Conservation (phyloP, 768 basidiomycete genomes). For the Dictyophora rubrovolvata region DNA sequence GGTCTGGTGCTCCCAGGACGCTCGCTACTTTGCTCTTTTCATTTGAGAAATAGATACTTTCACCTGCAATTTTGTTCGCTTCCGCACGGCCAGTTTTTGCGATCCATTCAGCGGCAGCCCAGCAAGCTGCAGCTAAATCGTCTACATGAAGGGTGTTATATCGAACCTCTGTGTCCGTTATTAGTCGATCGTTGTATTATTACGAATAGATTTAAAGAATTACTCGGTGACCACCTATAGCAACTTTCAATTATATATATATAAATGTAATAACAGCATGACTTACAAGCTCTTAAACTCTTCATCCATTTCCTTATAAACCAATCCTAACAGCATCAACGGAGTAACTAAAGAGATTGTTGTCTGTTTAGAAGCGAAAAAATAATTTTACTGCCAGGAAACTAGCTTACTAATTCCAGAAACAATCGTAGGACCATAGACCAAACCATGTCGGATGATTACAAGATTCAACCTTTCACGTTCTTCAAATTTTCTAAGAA, state of each 20-base stretch:
- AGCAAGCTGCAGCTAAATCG: conserved; percentile 68
- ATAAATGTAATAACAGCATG: neutral
- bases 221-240: conserved; percentile 68
- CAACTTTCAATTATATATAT: neutral
- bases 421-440: conserved; percentile 74
- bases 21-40: conserved; percentile 59
- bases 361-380: neutral
- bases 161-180: conserved; percentile 12
- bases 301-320: conserved; percentile 74
- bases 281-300: conserved; percentile 78
- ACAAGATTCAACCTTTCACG: conserved; percentile 65
- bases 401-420: conserved; percentile 52
- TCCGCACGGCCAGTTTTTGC: conserved; percentile 47
- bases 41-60: conserved; percentile 54
- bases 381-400: neutral
- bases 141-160: conserved; percentile 63
- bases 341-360: conserved; percentile 44
- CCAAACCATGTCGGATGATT: conserved; percentile 61
- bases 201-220: conserved; percentile 37
- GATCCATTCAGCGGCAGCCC: conserved; percentile 75
- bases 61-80: conserved; percentile 57
- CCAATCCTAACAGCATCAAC: conserved; percentile 62
- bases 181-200: neutral
- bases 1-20: conserved; percentile 50
- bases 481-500: conserved; percentile 8